Percentiles rank a stretch among this genome's conserved stretches.
These are phyloP conservation scores for Stephanodiscus minutulus DNA, from an alignment of 108 stramenopile species.

Conservation along the genomic window DNA sequence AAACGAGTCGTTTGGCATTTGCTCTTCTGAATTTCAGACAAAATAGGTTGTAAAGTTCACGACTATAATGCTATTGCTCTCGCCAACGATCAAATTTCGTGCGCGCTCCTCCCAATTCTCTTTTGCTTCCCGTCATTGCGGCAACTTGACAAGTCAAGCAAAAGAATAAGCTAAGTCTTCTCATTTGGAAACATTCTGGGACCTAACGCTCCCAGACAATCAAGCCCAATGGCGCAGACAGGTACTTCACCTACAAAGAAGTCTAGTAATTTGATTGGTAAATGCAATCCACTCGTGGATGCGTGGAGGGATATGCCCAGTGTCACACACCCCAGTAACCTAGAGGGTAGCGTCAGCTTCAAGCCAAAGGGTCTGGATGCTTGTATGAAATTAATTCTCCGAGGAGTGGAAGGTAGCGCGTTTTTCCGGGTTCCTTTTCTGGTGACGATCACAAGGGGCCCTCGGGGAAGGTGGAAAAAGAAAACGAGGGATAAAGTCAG, in stretches of 20 bases:
- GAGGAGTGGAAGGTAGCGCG: conserved; percentile 54
- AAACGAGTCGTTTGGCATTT: background rate
- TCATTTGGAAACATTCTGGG: conserved; percentile 66
- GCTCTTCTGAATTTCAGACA: background rate
- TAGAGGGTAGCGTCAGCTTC: conserved; percentile 91
- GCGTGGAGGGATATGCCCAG: conserved; percentile 95
- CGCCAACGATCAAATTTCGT: conserved; percentile 40
- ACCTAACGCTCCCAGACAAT: conserved; percentile 93
- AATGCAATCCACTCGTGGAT: conserved; percentile 94
- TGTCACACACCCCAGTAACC: conserved; percentile 85
- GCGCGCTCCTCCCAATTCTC: conserved; percentile 85
- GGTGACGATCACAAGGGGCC: conserved; percentile 89
- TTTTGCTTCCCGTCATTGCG: conserved; percentile 28
- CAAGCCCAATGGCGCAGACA: conserved; percentile 89
- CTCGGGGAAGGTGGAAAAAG: conserved; percentile 30
- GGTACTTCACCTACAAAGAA: conserved; percentile 96
- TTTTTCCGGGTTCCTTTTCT: conserved; percentile 96
- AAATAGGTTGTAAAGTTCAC: background rate
- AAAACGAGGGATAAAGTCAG: background rate
- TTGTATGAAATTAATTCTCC: conserved; percentile 22
- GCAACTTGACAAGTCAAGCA: conserved; percentile 52
- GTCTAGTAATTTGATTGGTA: conserved; percentile 98
- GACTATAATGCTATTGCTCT: conserved; percentile 1
- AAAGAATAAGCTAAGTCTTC: conserved; percentile 68
- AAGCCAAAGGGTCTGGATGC: conserved; percentile 91